A percentile compares a stretch with the other conserved stretches of the same genome.
phyloP scores from a whole-genome alignment of 345 rosid species.

The Populus nigra region DNA sequence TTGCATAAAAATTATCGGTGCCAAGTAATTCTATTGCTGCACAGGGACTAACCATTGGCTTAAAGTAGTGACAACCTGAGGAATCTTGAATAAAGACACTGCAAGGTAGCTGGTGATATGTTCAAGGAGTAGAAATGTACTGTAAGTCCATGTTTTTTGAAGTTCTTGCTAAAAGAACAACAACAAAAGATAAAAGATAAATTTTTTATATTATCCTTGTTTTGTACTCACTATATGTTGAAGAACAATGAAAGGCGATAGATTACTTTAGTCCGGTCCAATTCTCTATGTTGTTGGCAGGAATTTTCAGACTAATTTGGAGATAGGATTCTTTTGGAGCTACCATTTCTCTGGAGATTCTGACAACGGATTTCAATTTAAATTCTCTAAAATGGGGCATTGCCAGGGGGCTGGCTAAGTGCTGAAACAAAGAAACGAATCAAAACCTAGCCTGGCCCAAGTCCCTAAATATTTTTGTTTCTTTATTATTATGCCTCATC shows the following conservation, averaged over 20 bases:
- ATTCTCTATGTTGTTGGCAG: background rate
- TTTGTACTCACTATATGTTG: too few species aligned
- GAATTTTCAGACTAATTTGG: too few species aligned
- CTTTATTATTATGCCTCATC: too few species aligned
- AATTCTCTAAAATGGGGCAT: background rate
- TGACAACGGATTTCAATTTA: background rate
- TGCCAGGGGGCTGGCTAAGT: background rate
- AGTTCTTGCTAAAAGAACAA: background rate
- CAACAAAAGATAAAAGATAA: too few species aligned
- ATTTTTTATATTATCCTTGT: too few species aligned
- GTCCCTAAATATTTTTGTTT: too few species aligned
- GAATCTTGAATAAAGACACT: background rate
- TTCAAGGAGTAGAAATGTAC: background rate
- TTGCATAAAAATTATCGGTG: background rate
- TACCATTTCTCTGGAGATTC: background rate
- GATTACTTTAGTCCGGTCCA: background rate
- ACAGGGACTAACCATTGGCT: background rate
- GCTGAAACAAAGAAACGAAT: too few species aligned
- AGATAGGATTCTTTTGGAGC: background rate
- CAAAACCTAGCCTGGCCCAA: too few species aligned
- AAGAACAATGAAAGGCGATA: background rate
- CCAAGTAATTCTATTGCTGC: background rate
- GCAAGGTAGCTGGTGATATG: background rate
- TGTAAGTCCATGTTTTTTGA: background rate
- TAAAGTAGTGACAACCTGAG: background rate